These are phyloP conservation scores for Phaffia rhodozyma DNA, from an alignment of 1,284 basidiomycete genomes.

Conservation along the genomic window DNA sequence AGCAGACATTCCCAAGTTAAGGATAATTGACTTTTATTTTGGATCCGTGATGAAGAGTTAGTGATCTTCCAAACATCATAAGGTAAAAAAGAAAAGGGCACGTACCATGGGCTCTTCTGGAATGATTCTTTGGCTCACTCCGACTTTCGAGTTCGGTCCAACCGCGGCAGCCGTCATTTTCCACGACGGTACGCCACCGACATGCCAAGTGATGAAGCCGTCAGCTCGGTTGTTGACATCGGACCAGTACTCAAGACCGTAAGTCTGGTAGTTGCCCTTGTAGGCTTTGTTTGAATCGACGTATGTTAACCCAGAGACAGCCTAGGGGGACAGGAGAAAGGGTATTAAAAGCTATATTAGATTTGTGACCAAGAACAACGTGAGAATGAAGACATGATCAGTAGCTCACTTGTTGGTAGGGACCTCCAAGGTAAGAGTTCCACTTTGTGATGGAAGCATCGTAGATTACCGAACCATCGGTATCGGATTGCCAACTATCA, in stretches of 20 bases:
- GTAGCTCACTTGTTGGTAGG: slow-evolving; percentile 55
- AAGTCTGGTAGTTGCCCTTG: slow-evolving; percentile 38
- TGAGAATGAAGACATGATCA: slow-evolving; percentile 21
- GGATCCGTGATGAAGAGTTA: not conserved
- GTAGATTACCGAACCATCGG: slow-evolving; percentile 29
- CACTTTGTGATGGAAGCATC: slow-evolving; percentile 42
- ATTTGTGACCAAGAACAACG: not conserved
- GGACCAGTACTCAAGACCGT: slow-evolving; percentile 59
- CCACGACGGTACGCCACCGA: slow-evolving; percentile 8
- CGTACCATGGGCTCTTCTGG: slow-evolving; percentile 63
- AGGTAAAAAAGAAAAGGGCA: slow-evolving; percentile 15
- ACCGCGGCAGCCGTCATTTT: slow-evolving; percentile 49
- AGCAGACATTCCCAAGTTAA: slow-evolving; percentile 66
- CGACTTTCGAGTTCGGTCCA: slow-evolving; percentile 49
- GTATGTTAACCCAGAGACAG: slow-evolving; percentile 52
- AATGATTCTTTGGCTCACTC: slow-evolving; percentile 54
- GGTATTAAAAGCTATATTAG: not conserved
- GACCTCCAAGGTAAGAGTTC: slow-evolving; percentile 64
- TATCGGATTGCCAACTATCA: slow-evolving; percentile 50
- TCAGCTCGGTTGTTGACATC: slow-evolving; percentile 42
- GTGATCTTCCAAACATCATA: not conserved
- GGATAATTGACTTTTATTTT: slow-evolving; percentile 48
- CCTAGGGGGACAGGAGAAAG: not conserved
- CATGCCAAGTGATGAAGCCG: slow-evolving; percentile 18
- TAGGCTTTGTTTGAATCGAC: slow-evolving; percentile 45